A percentile compares a stretch with the other conserved stretches of the same genome.
phyloP scores from a whole-genome alignment of 129 eudicot genomes.

The Lactuca saligna region DNA sequence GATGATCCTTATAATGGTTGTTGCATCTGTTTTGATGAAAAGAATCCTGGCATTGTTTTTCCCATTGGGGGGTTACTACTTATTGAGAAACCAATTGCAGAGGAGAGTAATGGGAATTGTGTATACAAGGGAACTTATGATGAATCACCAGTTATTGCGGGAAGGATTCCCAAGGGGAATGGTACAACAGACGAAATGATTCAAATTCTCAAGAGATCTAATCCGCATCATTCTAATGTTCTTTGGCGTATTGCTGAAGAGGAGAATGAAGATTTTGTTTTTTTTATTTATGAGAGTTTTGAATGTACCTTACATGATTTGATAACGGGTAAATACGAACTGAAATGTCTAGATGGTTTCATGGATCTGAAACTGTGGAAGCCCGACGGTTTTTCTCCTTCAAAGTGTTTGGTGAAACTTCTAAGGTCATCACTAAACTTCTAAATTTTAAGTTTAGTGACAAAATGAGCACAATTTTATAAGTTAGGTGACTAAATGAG shows the following conservation, averaged over 20 bases:
- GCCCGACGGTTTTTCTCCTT: conserved; percentile 59
- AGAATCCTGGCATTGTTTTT: too few relatives aligned
- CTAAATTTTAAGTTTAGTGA: too few relatives aligned
- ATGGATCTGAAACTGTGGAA: conserved; percentile 59
- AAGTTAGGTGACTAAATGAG: too few relatives aligned
- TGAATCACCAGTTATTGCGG: conserved; percentile 77
- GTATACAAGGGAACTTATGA: conserved; percentile 78
- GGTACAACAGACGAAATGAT: conserved; percentile 73
- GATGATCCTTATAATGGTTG: too few relatives aligned
- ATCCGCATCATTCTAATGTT: conserved; percentile 59
- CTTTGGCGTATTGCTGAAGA: conserved; percentile 83
- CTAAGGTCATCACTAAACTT: too few relatives aligned
- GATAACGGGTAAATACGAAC: too few relatives aligned
- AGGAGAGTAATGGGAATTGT: conserved; percentile 82
- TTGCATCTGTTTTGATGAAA: too few relatives aligned
- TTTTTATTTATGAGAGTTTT: conserved; percentile 72
- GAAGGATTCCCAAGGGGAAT: conserved; percentile 77
- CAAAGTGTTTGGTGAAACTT: conserved; percentile 63
- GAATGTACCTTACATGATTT: conserved; percentile 62
- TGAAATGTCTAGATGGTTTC: too few relatives aligned
- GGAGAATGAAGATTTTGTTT: conserved; percentile 72
- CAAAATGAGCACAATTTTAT: too few relatives aligned
- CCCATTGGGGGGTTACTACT: conserved; percentile 58
- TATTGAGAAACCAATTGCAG: conserved; percentile 64
- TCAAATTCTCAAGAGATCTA: conserved; percentile 78